Base-by-base conservation (phyloP, 805 yeast species). In the Diddensiella santjacobensis region DNA sequence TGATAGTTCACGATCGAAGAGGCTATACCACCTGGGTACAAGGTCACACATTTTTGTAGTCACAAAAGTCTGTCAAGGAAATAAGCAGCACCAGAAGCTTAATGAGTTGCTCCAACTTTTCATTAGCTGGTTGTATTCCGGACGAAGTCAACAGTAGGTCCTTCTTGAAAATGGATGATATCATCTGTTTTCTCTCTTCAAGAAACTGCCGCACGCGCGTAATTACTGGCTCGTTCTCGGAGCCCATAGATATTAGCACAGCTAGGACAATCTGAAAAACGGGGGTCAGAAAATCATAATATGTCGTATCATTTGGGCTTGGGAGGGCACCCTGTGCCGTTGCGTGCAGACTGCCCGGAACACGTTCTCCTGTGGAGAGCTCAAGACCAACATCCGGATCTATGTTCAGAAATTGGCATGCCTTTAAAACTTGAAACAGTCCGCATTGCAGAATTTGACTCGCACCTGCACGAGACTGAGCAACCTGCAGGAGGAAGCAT, bases 381-480 rank as follows among this genome's bases (percentile, higher is more conserved):
- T 74, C 79, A 41, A 85, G 66, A 0, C 95, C 96, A 30, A 88
- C 68, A 60, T 85, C 96, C 0, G 93, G 89, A 63, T 90, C 96
- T 35, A 82, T 72, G 30, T 70, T 63, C 39, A 87, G 67, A 53
- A 88, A 77, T 17, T 67, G 67, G 35, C 83, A 78, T 10, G 76
- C 70, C 48, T 72, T 76, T 45, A 90, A 70, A 0, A 79, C 70
- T 15, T 79, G 75, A 62, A 89, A 82, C 4, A 91, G 63, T 43
- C 84, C 91, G 56, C 84, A 77, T 57, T 87, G 88, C 20, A 89
- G 66, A 45, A 91, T 69, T 47, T 81, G 83, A 43, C 79, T 78
- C 0, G 97, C 89, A 2, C 99, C 98, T 5, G 63, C 60, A 53
- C 86, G 79, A 0, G 85, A 78, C 59, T 84, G 87, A 0, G 95